Base-by-base conservation (phyloP, 2,329 filamentous ascomycete species). In the Karstenula rhodostoma region DNA sequence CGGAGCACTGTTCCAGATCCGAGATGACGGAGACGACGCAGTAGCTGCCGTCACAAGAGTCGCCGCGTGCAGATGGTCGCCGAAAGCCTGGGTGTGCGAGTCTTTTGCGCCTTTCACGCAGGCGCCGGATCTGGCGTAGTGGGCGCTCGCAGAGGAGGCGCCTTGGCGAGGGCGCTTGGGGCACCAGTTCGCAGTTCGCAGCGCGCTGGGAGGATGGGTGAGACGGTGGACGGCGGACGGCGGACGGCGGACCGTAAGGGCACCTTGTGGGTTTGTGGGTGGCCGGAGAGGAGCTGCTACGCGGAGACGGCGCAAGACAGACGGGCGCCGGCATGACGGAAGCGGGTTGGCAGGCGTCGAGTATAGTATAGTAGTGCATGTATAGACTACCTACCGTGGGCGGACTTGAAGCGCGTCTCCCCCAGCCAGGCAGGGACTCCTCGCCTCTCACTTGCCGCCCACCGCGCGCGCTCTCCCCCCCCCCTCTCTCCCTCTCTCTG, bases 151-250 rank as follows among this genome's bases (percentile, higher is more conserved):
- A 32, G 19, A 49, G 49, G 47, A 60, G 37, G 57, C 37, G 53
- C 32, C 62, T 64, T 60, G 57, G 59, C 61, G 48, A 10, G 37
- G 55, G 49, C 49, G 57, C 59, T 40, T 54, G 54, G 54, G 32
- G 59, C 59, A 65, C 25, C 33, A 23, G 62, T 65, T 65, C 62
- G 47, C 48, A 32, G 46, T n/a, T n/a, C n/a, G n/a, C n/a, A n/a
- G 17, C 32, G 6, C 27, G 23, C 22, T 19, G 40, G 25, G 37
- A 49, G 8, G 29, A 19, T 17, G 44, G 22, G 54, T 9, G 40
- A 44, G 51, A 25, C 6, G 33, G 22, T 13, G 35, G 37, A 52
- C 33, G 50, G 50, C 35, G 35, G 37, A 37, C 8, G 12, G 4
- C 8, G 4, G n/a, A n/a, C n/a, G n/a, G n/a, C n/a, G n/a, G n/a